These are phyloP conservation scores for Spathaspora sp. DNA, from an alignment of 805 yeast genomes.

Conservation along the genomic window DNA sequence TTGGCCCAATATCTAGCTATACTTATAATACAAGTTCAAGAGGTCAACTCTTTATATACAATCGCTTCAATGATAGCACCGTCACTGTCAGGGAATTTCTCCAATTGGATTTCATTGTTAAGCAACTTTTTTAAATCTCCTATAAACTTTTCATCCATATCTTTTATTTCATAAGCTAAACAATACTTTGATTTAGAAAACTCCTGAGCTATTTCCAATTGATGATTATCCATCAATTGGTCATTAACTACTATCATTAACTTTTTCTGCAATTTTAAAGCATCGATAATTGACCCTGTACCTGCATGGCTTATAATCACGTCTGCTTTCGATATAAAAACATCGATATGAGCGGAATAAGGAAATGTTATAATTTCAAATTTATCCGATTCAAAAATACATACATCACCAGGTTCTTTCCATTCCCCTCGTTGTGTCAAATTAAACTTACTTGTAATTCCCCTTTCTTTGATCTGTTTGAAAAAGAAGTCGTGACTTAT, in stretches of 20 bases:
- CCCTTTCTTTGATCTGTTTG: constrained; percentile 11
- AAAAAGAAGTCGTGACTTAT: constrained; percentile 21
- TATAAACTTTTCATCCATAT: not conserved
- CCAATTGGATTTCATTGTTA: constrained; percentile 3
- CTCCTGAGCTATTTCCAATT: constrained; percentile 60
- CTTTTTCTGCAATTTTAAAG: constrained; percentile 52
- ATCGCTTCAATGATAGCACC: constrained; percentile 4
- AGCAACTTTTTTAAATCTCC: constrained; percentile 2
- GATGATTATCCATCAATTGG: constrained; percentile 83
- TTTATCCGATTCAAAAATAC: not conserved
- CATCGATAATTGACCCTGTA: constrained; percentile 87
- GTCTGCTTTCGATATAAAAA: constrained; percentile 44
- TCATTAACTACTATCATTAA: constrained; percentile 71
- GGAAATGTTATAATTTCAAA: constrained; percentile 23
- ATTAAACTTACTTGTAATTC: constrained; percentile 4
- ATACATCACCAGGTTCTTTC: not conserved
- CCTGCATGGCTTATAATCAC: constrained; percentile 85
- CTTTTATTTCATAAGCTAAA: constrained; percentile 4
- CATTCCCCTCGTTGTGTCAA: not conserved
- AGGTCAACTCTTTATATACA: constrained; percentile 6
- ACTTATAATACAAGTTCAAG: not conserved
- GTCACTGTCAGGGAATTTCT: constrained; percentile 3
- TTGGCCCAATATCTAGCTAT: too few species aligned
- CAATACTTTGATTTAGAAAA: constrained; percentile 8
- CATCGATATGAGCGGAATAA: constrained; percentile 20